These are phyloP conservation scores for Novymonas esmeraldas DNA, from an alignment of 208 protist species.

Conservation along the genomic window DNA sequence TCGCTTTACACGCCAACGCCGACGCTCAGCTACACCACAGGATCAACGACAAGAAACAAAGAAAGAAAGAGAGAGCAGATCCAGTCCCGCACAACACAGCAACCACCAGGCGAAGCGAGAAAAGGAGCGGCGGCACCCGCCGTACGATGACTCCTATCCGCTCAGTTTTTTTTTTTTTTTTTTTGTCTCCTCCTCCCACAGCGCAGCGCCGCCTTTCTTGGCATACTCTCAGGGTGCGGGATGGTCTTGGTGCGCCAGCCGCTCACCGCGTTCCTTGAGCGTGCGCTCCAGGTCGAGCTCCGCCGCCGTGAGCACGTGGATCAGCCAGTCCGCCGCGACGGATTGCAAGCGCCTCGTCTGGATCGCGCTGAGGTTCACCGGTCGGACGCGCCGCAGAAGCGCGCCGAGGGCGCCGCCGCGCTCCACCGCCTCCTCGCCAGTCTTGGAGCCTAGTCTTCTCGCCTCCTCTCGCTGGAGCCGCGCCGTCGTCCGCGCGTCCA, in stretches of 20 bases:
- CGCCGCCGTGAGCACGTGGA: slow-evolving; percentile 46
- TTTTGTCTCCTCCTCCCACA: too few species aligned
- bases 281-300: slow-evolving; percentile 57
- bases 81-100: too few species aligned
- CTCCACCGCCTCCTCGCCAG: slow-evolving; percentile 16
- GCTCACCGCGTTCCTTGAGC: slow-evolving; percentile 25
- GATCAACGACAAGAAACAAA: too few species aligned
- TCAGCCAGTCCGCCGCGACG: slow-evolving; percentile 65
- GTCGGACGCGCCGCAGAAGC: slow-evolving; percentile 47
- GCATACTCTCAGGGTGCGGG: background rate
- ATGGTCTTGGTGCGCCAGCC: background rate
- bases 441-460: slow-evolving; percentile 30
- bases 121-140: too few species aligned
- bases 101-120: too few species aligned
- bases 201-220: background rate
- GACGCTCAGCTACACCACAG: too few species aligned
- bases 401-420: slow-evolving; percentile 37
- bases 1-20: too few species aligned
- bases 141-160: too few species aligned
- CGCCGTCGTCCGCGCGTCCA: slow-evolving; percentile 56
- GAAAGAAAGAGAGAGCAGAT: too few species aligned
- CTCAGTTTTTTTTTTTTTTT: too few species aligned
- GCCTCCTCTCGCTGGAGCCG: slow-evolving; percentile 55
- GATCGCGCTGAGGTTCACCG: slow-evolving; percentile 36
- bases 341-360: slow-evolving; percentile 46